A percentile compares a stretch with the other conserved stretches of the same genome.
phyloP scores from a whole-genome alignment of 345 rosid species.

The Moringa oleifera region DNA sequence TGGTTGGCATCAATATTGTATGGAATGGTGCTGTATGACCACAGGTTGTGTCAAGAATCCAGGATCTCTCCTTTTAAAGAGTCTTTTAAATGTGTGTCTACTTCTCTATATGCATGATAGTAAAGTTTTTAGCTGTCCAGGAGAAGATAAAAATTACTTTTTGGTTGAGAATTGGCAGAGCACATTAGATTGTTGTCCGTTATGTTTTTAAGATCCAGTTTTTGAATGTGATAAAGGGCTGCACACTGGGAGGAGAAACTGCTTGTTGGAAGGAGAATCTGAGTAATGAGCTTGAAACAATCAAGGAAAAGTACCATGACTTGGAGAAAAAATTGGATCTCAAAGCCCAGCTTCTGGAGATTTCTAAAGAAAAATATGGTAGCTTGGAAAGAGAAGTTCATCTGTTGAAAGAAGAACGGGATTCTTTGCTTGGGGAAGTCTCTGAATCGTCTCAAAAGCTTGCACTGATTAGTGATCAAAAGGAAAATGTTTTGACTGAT shows the following conservation, averaged over 20 bases:
- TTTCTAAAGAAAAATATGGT: conserved; percentile 40
- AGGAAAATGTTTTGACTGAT: conserved; percentile 60
- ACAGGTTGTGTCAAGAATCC: neutral
- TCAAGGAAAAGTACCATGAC: conserved; percentile 44
- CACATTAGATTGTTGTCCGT: conserved; percentile 6
- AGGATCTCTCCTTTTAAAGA: too few species aligned
- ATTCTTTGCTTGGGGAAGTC: conserved; percentile 33
- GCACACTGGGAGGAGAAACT: conserved; percentile 34
- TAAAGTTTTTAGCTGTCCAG: neutral
- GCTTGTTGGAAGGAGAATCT: conserved; percentile 37
- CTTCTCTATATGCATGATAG: too few species aligned
- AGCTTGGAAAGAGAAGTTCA: conserved; percentile 54
- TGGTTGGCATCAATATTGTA: too few species aligned
- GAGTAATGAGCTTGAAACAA: conserved; percentile 33
- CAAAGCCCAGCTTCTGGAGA: conserved; percentile 43
- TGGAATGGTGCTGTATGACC: too few species aligned
- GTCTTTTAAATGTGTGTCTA: too few species aligned
- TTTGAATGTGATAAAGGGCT: conserved; percentile 57
- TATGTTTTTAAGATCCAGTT: conserved; percentile 33
- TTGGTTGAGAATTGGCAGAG: neutral
- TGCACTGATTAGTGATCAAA: conserved; percentile 34
- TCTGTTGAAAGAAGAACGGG: conserved; percentile 56
- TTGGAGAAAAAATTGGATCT: conserved; percentile 42
- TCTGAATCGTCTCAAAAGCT: conserved; percentile 45
- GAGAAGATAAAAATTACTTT: neutral